Evolutionary conservation across 495 filamentous ascomycete genomes (phyloP).

Genomic region (Immersiella caudata): DNA sequence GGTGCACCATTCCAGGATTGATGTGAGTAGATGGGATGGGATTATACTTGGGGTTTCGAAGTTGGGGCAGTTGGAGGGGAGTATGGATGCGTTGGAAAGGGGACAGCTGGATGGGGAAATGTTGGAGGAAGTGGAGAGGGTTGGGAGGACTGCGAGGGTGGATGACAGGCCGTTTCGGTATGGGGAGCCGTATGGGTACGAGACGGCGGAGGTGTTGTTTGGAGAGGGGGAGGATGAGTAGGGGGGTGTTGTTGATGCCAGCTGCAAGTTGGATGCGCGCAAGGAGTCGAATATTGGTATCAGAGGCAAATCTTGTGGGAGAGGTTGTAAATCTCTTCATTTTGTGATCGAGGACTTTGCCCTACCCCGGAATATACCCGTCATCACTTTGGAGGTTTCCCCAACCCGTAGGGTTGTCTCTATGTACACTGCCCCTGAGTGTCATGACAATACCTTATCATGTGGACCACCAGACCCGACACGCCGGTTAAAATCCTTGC

Average conservation of each 20-base stretch:
- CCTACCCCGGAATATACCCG: too few species aligned
- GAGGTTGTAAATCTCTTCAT: too few species aligned
- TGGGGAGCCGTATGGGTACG: constrained; percentile 69
- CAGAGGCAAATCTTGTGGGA: too few species aligned
- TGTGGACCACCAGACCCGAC: too few species aligned
- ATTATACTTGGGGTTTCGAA: constrained; percentile 60
- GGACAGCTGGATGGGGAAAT: constrained; percentile 70
- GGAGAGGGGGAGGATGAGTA: constrained; percentile 25
- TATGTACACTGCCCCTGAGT: too few species aligned
- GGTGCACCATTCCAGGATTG: constrained; percentile 71
- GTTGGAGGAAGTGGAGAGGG: constrained; percentile 71
- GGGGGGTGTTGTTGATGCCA: too few species aligned
- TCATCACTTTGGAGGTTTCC: too few species aligned
- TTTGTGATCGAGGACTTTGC: too few species aligned
- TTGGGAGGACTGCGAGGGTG: constrained; percentile 63
- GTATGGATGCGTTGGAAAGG: constrained; percentile 59
- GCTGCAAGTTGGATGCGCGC: too few species aligned
- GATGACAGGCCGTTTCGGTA: constrained; percentile 74
- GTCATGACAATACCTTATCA: too few species aligned
- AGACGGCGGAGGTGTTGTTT: constrained; percentile 66
- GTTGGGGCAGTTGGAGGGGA: constrained; percentile 54
- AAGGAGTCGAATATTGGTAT: too few species aligned
- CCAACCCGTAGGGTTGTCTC: too few species aligned
- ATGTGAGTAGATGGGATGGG: constrained; percentile 64
- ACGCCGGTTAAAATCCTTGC: constrained; percentile 41